A percentile compares a stretch with the other conserved stretches of the same genome.
These are phyloP conservation scores for Astrephomene gubernaculifera DNA, from an alignment of 139 green algal species.

Conservation along the genomic window DNA sequence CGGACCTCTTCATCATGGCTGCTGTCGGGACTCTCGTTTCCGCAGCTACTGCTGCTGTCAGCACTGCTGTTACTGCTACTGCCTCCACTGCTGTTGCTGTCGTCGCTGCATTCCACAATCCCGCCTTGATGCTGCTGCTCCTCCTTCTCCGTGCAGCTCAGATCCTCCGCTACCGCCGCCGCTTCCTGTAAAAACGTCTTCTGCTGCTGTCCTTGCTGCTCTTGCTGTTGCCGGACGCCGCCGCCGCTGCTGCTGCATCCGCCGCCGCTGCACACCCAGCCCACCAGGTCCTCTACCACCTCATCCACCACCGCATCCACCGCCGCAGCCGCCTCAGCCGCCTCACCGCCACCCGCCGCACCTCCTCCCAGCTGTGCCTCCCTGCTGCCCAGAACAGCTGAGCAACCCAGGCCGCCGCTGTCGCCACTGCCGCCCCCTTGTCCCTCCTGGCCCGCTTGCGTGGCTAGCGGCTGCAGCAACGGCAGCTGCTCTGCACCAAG, in stretches of 20 bases:
- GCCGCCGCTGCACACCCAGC: neutral
- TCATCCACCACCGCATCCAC: neutral
- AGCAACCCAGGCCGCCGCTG: neutral
- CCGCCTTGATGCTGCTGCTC: too few relatives aligned
- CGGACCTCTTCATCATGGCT: too few relatives aligned
- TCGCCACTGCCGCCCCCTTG: neutral
- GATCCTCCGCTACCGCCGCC: neutral
- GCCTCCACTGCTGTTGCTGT: neutral
- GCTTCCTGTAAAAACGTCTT: neutral
- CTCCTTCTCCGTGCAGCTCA: neutral
- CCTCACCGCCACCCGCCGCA: neutral
- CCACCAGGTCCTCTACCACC: neutral
- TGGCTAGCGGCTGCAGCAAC: too few relatives aligned
- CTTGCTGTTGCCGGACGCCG: neutral
- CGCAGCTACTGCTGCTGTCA: neutral
- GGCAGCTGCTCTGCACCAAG: too few relatives aligned
- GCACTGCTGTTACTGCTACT: neutral
- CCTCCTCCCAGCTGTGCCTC: neutral
- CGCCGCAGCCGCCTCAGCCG: too few relatives aligned
- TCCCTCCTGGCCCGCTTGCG: neutral
- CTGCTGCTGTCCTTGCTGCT: neutral
- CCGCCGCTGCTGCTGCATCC: neutral
- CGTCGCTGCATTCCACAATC: neutral
- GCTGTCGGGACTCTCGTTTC: too few relatives aligned
- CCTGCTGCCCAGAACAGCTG: neutral